Evolutionary conservation across 768 basidiomycete genomes (phyloP).

Genomic region (Pulveroboletus sp.): DNA sequence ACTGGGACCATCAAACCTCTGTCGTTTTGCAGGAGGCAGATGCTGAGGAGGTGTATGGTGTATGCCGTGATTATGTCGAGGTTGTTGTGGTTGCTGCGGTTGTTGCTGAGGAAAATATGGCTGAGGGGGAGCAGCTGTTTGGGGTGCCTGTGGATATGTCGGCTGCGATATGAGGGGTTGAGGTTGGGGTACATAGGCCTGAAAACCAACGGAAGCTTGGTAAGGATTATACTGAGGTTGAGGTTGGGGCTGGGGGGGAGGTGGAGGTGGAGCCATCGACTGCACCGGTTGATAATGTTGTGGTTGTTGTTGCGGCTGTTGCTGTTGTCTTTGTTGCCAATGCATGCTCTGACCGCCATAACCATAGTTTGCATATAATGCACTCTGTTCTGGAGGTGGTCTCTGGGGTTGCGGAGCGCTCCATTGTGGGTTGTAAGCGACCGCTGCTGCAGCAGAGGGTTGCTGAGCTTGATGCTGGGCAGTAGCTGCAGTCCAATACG

Average conservation of each 20-base stretch:
- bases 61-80: conserved; percentile 43
- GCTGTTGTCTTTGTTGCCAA: conserved; percentile 67
- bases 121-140: conserved; percentile 37
- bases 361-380: conserved; percentile 87
- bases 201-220: conserved; percentile 62
- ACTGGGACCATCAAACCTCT: conserved; percentile 78
- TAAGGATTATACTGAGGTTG: conserved; percentile 71
- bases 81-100: conserved; percentile 37
- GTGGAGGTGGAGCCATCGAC: conserved; percentile 45
- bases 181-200: conserved; percentile 62
- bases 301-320: conserved; percentile 43
- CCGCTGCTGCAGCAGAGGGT: conserved; percentile 33
- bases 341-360: conserved; percentile 66
- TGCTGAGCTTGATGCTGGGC: conserved; percentile 39
- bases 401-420: conserved; percentile 56
- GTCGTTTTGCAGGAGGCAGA: conserved; percentile 88
- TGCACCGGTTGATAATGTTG: conserved; percentile 49
- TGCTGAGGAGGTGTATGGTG: conserved; percentile 73
- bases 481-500: conserved; percentile 64
- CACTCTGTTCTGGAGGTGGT: conserved; percentile 74
- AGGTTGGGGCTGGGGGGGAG: conserved; percentile 52
- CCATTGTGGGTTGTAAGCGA: conserved; percentile 65
- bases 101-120: conserved; percentile 39
- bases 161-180: conserved; percentile 49
- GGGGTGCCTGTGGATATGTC: conserved; percentile 41